These are phyloP conservation scores for Gilbertella persicaria DNA, from an alignment of 371 early-diverging fungal genomes.

Conservation along the genomic window DNA sequence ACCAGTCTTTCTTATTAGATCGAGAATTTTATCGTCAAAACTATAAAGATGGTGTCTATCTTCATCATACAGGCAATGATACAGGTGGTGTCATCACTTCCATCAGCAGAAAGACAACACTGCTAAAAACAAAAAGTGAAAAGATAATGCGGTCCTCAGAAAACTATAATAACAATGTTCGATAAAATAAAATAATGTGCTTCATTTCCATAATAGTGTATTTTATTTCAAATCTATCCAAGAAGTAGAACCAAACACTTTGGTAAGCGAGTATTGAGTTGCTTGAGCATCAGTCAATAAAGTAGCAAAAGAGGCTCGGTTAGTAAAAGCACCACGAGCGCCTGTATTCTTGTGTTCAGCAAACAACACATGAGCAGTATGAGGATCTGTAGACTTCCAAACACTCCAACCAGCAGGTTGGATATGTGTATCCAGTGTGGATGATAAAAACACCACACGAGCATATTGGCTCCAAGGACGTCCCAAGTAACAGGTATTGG, in stretches of 20 bases:
- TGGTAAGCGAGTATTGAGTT: background rate
- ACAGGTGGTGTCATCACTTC: slow-evolving; percentile 6
- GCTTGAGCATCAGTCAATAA: background rate
- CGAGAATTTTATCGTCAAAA: slow-evolving; percentile 56
- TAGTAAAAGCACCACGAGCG: background rate
- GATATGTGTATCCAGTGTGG: slow-evolving; percentile 6
- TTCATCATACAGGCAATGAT: slow-evolving; percentile 24
- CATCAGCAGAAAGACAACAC: slow-evolving; percentile 23
- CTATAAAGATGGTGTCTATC: slow-evolving; percentile 66
- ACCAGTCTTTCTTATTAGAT: slow-evolving; percentile 26
- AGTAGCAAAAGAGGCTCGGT: background rate
- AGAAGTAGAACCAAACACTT: background rate
- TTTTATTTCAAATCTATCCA: background rate
- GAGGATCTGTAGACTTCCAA: slow-evolving; percentile 5
- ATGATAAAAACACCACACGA: slow-evolving; percentile 21
- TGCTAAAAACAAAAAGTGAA: slow-evolving; percentile 35
- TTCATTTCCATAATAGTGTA: too few relatives aligned
- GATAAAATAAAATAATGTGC: background rate
- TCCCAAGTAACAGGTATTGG: slow-evolving; percentile 14
- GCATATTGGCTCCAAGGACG: slow-evolving; percentile 32
- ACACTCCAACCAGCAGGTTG: slow-evolving; percentile 21
- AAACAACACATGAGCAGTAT: slow-evolving; percentile 14
- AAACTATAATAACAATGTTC: slow-evolving; percentile 27
- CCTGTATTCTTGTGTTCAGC: slow-evolving; percentile 25
- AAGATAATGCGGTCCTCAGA: slow-evolving; percentile 41